phyloP scores from a whole-genome alignment of 345 rosid species.

The Corchorus olitorius region DNA sequence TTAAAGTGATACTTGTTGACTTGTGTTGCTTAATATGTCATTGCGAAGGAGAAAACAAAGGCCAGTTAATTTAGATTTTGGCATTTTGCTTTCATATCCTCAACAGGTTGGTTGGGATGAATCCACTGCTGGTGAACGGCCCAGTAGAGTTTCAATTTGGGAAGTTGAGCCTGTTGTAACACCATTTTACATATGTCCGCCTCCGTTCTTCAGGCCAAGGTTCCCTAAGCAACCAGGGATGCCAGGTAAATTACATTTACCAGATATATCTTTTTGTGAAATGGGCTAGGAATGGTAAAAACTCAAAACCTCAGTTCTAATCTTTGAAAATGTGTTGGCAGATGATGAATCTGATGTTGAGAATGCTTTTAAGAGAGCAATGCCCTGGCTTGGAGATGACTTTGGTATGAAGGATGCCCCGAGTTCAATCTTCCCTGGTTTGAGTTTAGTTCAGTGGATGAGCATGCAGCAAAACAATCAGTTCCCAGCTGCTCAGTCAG shows the following conservation, averaged over 20 bases:
- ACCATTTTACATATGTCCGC: slow-evolving; percentile 95
- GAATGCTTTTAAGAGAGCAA: slow-evolving; percentile 84
- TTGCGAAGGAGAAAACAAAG: background rate
- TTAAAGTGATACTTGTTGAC: background rate
- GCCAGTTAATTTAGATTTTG: background rate
- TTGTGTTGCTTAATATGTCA: background rate
- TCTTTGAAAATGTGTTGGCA: slow-evolving; percentile 37
- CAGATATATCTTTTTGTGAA: background rate
- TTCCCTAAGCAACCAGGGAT: slow-evolving; percentile 84
- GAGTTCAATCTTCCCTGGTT: slow-evolving; percentile 80
- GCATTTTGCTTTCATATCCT: slow-evolving; percentile 6
- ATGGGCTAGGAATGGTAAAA: background rate
- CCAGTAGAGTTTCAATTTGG: slow-evolving; percentile 91
- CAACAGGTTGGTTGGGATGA: slow-evolving; percentile 98
- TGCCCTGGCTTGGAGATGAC: slow-evolving; percentile 99
- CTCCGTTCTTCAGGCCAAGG: slow-evolving; percentile 95
- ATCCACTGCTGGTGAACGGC: slow-evolving; percentile 89
- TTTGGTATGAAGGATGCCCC: slow-evolving; percentile 81
- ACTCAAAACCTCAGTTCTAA: slow-evolving; percentile 2
- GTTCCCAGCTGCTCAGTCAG: slow-evolving; percentile 62
- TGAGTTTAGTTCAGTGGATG: slow-evolving; percentile 98
- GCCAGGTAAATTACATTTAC: slow-evolving; percentile 54
- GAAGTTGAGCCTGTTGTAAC: slow-evolving; percentile 88
- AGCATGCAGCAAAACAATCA: slow-evolving; percentile 94
- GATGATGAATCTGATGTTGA: slow-evolving; percentile 86